Percentiles rank a stretch among this genome's conserved stretches.
Evolutionary conservation across 2,329 filamentous ascomycete genomes (phyloP).

Genomic region (Pseudocercospora vitis): DNA sequence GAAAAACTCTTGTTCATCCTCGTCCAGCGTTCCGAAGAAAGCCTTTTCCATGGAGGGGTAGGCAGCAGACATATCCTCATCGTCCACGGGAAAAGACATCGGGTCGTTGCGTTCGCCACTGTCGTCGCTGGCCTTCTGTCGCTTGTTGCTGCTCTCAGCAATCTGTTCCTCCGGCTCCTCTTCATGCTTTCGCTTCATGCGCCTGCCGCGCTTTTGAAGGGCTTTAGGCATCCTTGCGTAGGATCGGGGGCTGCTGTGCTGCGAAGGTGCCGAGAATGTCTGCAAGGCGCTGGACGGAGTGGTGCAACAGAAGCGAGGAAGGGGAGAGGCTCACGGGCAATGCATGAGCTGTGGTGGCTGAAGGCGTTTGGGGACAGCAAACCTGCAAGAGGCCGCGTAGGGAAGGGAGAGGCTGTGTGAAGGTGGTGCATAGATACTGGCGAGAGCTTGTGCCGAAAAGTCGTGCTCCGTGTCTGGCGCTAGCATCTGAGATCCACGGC

Average conservation of each 20-base stretch:
- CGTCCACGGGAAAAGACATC: slow-evolving; percentile 17
- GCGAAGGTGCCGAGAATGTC: slow-evolving; percentile 17
- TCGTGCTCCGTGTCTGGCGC: not conserved
- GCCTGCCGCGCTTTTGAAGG: slow-evolving; percentile 58
- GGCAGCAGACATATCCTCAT: slow-evolving; percentile 31
- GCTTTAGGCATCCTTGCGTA: slow-evolving; percentile 57
- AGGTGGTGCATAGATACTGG: too few species aligned
- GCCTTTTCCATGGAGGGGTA: slow-evolving; percentile 58
- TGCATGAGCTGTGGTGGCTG: not conserved
- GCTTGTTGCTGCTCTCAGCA: slow-evolving; percentile 41
- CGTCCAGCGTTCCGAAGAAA: slow-evolving; percentile 90
- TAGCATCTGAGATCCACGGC: not conserved
- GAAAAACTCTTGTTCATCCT: slow-evolving; percentile 95
- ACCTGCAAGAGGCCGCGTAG: not conserved
- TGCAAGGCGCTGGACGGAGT: not conserved
- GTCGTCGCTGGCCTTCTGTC: slow-evolving; percentile 35
- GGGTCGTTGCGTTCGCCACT: slow-evolving; percentile 40
- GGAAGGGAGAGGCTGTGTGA: not conserved
- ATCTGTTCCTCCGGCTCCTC: slow-evolving; percentile 41
- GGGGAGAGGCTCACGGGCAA: not conserved
- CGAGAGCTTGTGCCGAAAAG: not conserved
- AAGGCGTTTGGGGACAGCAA: not conserved
- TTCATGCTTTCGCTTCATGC: slow-evolving; percentile 56
- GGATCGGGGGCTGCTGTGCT: slow-evolving; percentile 5
- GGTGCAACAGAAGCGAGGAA: not conserved